Evolutionary conservation across 192 early-diverging fungal genomes (phyloP), one percentile per base, ranked within the genome.

Genomic region (Ambispora gerdemannii): DNA sequence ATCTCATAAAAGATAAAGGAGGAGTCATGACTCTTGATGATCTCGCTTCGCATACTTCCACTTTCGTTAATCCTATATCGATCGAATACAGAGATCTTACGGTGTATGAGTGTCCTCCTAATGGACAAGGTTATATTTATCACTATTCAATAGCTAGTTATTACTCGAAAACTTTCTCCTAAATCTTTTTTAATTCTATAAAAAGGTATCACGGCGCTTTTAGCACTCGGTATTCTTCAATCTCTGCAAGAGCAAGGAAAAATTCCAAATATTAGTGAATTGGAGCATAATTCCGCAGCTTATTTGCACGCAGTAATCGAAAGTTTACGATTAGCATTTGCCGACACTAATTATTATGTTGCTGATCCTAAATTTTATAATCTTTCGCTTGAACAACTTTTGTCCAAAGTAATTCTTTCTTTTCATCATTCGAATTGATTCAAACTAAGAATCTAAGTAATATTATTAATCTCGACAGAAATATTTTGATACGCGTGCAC

Each of bases 21-120:
- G 85, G 92, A 4, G 67, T 88, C 0, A 76, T 94, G 84, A 80
- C 83, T 2, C 78, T 88, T 27, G 82, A 83, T 3, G 92, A 94
- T 66, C 75, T 94, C 53, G 69, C 56, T 13, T 28, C 50, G 3
- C 92, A 93, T 63, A 59, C 53, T 3, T 79, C 80, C 17, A 75
- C 84, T 27, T 66, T 74, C 6, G 80, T 81, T 6, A 77, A 77
- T 51, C 90, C 92, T 0, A 84, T 89, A 51, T 87, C 82, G 4
- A 80, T 86, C 32, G 81, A 82, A 28, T 93, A 89, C 72, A 76
- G 82, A 27, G 83, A 78, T 13, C 50, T 81, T 43, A 81, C 75
- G 1, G 76, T 93, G 4, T 78, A 85, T 73, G 91, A 93, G 75
- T 87, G 86, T 60, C 84, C 89, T 34, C 92, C 92, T 3, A 93